Evolutionary conservation across 2,329 filamentous ascomycete genomes (phyloP).

Genomic region (Botryosphaeria dothidea): DNA sequence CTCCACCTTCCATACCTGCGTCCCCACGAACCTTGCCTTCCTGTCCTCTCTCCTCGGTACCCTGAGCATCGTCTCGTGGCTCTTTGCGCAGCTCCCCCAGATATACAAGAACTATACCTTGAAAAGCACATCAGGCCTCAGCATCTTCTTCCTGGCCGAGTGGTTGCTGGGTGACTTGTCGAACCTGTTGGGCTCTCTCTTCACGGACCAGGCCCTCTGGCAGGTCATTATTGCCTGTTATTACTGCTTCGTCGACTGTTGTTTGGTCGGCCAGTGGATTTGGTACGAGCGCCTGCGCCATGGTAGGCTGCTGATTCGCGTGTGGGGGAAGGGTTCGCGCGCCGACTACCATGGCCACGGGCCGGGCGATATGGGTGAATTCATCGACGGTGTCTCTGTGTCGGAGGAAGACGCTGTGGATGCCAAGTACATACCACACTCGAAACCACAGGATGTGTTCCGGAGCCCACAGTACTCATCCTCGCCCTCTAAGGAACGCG

Average conservation of each 20-base stretch:
- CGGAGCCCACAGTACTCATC: constrained; percentile 30
- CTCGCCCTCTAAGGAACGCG: constrained; percentile 14
- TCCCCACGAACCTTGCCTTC: constrained; percentile 64
- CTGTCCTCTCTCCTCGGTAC: constrained; percentile 62
- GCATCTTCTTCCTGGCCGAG: constrained; percentile 65
- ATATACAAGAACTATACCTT: constrained; percentile 68
- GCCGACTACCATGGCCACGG: constrained; percentile 25
- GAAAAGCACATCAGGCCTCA: constrained; percentile 65
- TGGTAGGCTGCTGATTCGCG: constrained; percentile 40
- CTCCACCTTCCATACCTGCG: constrained; percentile 60
- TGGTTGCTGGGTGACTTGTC: constrained; percentile 66
- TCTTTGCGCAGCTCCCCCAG: constrained; percentile 69
- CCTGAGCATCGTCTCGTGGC: constrained; percentile 66
- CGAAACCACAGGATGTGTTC: constrained; percentile 36
- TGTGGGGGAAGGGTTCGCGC: constrained; percentile 16
- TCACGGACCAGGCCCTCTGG: constrained; percentile 66
- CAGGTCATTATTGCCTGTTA: constrained; percentile 66
- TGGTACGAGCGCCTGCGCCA: constrained; percentile 64
- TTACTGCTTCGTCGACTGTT: constrained; percentile 66
- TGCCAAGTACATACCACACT: constrained; percentile 23
- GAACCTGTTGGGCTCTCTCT: constrained; percentile 63
- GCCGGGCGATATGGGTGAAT: constrained; percentile 32
- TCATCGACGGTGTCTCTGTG: constrained; percentile 27
- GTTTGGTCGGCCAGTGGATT: constrained; percentile 63
- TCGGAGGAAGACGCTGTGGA: background rate